A percentile compares a stretch with the other conserved stretches of the same genome.
phyloP scores from a whole-genome alignment of 1,139 yeast genomes.

The Yamadazyma mexicana region DNA sequence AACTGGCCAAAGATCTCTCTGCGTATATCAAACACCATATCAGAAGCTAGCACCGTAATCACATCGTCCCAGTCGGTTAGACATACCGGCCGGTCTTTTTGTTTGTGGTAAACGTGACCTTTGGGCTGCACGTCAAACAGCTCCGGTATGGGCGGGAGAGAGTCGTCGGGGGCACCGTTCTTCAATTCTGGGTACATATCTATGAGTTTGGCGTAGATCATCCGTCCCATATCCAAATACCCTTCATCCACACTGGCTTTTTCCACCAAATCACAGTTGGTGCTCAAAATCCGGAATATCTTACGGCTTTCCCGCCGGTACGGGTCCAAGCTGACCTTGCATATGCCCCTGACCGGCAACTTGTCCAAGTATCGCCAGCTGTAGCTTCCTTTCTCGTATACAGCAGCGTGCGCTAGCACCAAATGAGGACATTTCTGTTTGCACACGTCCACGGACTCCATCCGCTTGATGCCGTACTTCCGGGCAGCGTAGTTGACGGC shows the following conservation, averaged over 20 bases:
- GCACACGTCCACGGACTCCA: slow-evolving; percentile 73
- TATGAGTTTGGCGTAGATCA: slow-evolving; percentile 25
- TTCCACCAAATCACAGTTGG: slow-evolving; percentile 66
- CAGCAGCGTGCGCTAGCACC: slow-evolving; percentile 89
- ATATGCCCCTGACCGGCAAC: slow-evolving; percentile 46
- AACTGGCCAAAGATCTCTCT: slow-evolving; percentile 50
- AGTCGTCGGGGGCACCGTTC: slow-evolving; percentile 19
- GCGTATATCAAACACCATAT: slow-evolving; percentile 55
- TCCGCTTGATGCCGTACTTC: slow-evolving; percentile 73
- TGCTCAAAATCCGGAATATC: slow-evolving; percentile 61
- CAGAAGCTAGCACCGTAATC: slow-evolving; percentile 64
- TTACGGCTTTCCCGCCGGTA: slow-evolving; percentile 85
- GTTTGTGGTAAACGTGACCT: slow-evolving; percentile 23
- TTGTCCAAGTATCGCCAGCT: slow-evolving; percentile 67
- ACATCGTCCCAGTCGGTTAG: slow-evolving; percentile 85
- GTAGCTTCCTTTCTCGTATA: slow-evolving; percentile 82
- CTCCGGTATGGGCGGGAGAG: slow-evolving; percentile 54
- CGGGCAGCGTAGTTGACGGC: slow-evolving; percentile 93
- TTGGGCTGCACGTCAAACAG: slow-evolving; percentile 30
- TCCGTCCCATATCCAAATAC: slow-evolving; percentile 74
- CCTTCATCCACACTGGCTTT: slow-evolving; percentile 97
- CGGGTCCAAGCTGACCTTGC: slow-evolving; percentile 89
- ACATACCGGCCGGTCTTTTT: slow-evolving; percentile 11
- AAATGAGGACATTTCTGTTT: slow-evolving; percentile 70
- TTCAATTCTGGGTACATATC: slow-evolving; percentile 28